Conservation (phyloP, 2,329 filamentous ascomycete genomes). For the Balansia obtecta region DNA sequence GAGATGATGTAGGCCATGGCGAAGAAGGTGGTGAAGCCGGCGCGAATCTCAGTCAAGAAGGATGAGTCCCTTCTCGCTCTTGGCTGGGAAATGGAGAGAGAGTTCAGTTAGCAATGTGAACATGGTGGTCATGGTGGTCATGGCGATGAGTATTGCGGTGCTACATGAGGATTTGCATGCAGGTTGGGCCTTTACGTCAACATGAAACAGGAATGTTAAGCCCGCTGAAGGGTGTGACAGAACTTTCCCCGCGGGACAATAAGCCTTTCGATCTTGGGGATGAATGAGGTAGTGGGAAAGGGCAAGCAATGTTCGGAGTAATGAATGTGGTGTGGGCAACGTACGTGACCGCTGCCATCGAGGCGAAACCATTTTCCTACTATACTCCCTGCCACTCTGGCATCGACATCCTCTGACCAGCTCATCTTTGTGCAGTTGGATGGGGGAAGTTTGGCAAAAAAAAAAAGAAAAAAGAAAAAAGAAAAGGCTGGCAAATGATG, state of each 20-base stretch:
- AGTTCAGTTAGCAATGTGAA: background rate
- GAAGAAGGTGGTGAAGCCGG: slow-evolving; percentile 71
- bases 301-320: background rate
- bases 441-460: no score
- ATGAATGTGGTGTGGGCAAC: slow-evolving; percentile 26
- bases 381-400: slow-evolving; percentile 47
- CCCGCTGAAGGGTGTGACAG: background rate
- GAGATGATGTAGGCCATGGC: slow-evolving; percentile 44
- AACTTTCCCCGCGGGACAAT: background rate
- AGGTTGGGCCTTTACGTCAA: background rate
- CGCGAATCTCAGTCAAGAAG: slow-evolving; percentile 76
- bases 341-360: slow-evolving; percentile 71
- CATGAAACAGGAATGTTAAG: background rate
- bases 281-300: background rate
- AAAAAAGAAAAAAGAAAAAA: no score
- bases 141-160: background rate
- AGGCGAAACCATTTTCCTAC: slow-evolving; percentile 67
- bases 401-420: slow-evolving; percentile 39
- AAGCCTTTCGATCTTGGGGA: background rate
- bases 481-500: no score
- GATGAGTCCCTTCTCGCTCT: slow-evolving; percentile 60
- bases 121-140: background rate
- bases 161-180: no score
- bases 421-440: slow-evolving; percentile 21
- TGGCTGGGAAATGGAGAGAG: slow-evolving; percentile 29